phyloP scores from a whole-genome alignment of 2,329 filamentous ascomycete genomes.

The Helotiales sp. region DNA sequence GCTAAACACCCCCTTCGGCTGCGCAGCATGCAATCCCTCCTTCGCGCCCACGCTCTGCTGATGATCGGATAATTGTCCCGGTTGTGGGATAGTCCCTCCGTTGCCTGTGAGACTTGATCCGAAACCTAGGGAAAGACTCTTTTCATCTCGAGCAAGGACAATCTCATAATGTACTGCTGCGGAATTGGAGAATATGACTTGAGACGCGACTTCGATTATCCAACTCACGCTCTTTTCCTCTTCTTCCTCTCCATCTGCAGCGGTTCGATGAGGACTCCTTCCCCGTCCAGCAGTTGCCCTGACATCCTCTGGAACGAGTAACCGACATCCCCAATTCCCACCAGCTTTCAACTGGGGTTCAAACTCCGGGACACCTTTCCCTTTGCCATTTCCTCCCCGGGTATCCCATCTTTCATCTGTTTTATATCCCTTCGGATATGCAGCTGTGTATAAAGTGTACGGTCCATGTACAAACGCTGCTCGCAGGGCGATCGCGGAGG shows the following conservation, averaged over 20 bases:
- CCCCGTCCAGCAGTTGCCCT: constrained; percentile 59
- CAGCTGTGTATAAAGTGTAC: constrained; percentile 84
- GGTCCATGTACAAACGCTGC: constrained; percentile 96
- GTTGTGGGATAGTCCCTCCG: constrained; percentile 46
- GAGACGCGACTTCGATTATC: constrained; percentile 88
- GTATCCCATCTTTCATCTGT: constrained; percentile 74
- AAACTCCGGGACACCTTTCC: constrained; percentile 85
- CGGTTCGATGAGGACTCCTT: neutral
- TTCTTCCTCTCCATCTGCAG: constrained; percentile 28
- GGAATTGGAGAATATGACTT: constrained; percentile 89
- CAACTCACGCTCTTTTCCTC: constrained; percentile 66
- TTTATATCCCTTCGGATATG: constrained; percentile 80
- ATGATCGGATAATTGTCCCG: constrained; percentile 75
- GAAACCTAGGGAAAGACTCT: constrained; percentile 69
- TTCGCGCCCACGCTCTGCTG: constrained; percentile 61
- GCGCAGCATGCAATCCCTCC: constrained; percentile 59
- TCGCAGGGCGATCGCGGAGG: constrained; percentile 83
- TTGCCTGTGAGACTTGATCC: constrained; percentile 29
- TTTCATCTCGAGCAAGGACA: constrained; percentile 80
- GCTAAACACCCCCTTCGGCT: constrained; percentile 79
- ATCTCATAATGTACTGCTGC: constrained; percentile 88
- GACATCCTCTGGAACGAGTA: constrained; percentile 78
- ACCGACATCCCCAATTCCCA: constrained; percentile 77
- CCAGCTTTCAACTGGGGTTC: constrained; percentile 97
- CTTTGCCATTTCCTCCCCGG: constrained; percentile 64